Evolutionary conservation across 495 filamentous ascomycete species (phyloP).

Genomic region (Umbilicaria muhlenbergii): DNA sequence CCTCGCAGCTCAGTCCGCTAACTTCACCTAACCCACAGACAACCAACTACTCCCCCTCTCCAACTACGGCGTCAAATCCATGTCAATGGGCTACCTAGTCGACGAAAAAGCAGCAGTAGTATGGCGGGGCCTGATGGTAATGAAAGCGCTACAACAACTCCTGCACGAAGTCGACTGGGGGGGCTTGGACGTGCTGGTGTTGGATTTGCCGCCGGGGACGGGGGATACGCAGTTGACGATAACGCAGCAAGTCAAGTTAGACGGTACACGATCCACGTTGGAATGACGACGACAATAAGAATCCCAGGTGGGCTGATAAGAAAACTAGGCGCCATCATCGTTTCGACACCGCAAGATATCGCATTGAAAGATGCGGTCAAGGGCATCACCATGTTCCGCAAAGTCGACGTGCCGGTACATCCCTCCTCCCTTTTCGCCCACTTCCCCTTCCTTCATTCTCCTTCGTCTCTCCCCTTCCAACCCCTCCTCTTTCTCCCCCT

Average conservation of each 20-base stretch:
- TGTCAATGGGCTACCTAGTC: constrained; percentile 95
- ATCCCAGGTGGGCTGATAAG: not conserved
- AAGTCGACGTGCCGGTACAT: constrained; percentile 53
- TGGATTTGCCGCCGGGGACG: constrained; percentile 89
- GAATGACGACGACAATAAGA: not conserved
- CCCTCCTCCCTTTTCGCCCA: not conserved
- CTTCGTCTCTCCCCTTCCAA: not conserved
- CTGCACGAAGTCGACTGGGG: constrained; percentile 91
- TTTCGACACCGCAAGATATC: constrained; percentile 86
- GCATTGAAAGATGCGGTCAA: constrained; percentile 78
- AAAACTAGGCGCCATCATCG: constrained; percentile 56
- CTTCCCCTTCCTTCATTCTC: not conserved
- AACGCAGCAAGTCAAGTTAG: constrained; percentile 74
- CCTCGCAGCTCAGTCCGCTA: constrained; percentile 1
- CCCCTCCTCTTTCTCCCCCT: not conserved
- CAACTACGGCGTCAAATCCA: constrained; percentile 93
- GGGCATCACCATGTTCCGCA: constrained; percentile 82
- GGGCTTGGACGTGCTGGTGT: constrained; percentile 63
- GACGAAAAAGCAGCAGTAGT: constrained; percentile 67
- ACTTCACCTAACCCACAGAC: constrained; percentile 24
- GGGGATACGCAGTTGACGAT: constrained; percentile 91
- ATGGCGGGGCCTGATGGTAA: constrained; percentile 94
- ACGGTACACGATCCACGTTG: constrained; percentile 33
- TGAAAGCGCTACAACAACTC: constrained; percentile 91
- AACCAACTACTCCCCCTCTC: constrained; percentile 75